These are phyloP conservation scores for Pythium guiyangense DNA, from an alignment of 352 stramenopile genomes.

Conservation along the genomic window DNA sequence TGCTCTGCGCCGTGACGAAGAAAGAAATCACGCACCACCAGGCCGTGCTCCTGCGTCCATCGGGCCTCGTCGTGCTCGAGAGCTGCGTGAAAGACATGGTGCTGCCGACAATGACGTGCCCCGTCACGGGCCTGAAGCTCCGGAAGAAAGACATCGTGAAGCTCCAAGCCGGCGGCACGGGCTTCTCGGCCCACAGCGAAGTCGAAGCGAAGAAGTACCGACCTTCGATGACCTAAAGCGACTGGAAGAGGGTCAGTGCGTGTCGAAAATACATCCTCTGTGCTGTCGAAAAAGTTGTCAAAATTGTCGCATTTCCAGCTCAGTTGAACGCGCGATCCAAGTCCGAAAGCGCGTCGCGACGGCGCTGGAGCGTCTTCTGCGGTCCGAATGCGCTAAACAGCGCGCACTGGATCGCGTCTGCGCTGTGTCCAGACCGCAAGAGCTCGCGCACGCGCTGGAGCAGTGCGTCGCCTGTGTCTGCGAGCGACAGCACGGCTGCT, in stretches of 20 bases:
- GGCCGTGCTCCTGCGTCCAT: conserved; percentile 73
- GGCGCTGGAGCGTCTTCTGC: conserved; percentile 33
- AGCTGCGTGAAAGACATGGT: conserved; percentile 83
- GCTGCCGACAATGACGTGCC: conserved; percentile 81
- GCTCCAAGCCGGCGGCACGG: conserved; percentile 67
- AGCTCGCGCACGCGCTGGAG: conserved; percentile 47
- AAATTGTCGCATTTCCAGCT: conserved; percentile 10
- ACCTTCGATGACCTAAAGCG: conserved; percentile 70
- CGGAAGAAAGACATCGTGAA: conserved; percentile 84
- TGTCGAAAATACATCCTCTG: background rate
- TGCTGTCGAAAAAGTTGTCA: background rate
- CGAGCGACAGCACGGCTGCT: conserved; percentile 29
- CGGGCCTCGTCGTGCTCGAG: conserved; percentile 74
- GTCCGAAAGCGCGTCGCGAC: conserved; percentile 38
- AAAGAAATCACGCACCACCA: conserved; percentile 79
- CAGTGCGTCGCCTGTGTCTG: conserved; percentile 44
- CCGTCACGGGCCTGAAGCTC: conserved; percentile 77
- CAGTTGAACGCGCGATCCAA: conserved; percentile 23
- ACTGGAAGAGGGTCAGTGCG: background rate
- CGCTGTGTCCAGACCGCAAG: conserved; percentile 24
- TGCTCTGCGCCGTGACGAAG: conserved; percentile 78
- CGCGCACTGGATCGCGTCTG: conserved; percentile 30
- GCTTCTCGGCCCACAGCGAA: conserved; percentile 81
- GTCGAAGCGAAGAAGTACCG: conserved; percentile 88
- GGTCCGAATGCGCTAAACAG: conserved; percentile 36